Percentiles rank a stretch among this genome's conserved stretches.
phyloP scores from a whole-genome alignment of 106 monocot species.

The Dactylorhiza incarnata region DNA sequence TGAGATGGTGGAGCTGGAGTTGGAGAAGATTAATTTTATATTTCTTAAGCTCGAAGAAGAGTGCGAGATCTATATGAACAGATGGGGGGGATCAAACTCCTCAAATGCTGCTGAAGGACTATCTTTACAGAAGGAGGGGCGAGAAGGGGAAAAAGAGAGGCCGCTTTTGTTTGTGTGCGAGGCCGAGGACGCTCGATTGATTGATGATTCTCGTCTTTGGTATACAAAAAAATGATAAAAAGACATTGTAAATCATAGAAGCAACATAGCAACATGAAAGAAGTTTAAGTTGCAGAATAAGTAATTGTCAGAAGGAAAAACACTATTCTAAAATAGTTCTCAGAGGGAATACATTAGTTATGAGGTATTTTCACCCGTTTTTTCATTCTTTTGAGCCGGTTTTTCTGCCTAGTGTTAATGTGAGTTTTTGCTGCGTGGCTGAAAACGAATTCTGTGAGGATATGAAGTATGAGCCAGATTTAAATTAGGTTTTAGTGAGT shows the following conservation, averaged over 20 bases:
- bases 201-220: not conserved
- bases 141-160: constrained; percentile 6
- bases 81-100: constrained; percentile 10
- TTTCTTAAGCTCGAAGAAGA: constrained; percentile 64
- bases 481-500: too few species aligned
- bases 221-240: not conserved
- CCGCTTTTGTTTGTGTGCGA: not conserved
- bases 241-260: not conserved
- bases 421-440: too few species aligned
- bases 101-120: constrained; percentile 14
- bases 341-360: too few species aligned
- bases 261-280: constrained; percentile 1
- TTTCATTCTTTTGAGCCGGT: too few species aligned
- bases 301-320: too few species aligned
- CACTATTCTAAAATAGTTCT: too few species aligned
- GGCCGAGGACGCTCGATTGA: not conserved
- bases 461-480: too few species aligned
- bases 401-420: too few species aligned
- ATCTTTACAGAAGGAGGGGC: constrained; percentile 7
- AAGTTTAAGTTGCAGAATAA: constrained; percentile 3
- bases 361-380: too few species aligned
- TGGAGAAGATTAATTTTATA: constrained; percentile 66
- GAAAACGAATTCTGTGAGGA: too few species aligned
- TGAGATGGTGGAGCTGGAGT: constrained; percentile 64
- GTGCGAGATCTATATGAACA: constrained; percentile 21